Base-by-base conservation (phyloP, 2,329 filamentous ascomycete genomes). In the Sarocladiaceae sp. region DNA sequence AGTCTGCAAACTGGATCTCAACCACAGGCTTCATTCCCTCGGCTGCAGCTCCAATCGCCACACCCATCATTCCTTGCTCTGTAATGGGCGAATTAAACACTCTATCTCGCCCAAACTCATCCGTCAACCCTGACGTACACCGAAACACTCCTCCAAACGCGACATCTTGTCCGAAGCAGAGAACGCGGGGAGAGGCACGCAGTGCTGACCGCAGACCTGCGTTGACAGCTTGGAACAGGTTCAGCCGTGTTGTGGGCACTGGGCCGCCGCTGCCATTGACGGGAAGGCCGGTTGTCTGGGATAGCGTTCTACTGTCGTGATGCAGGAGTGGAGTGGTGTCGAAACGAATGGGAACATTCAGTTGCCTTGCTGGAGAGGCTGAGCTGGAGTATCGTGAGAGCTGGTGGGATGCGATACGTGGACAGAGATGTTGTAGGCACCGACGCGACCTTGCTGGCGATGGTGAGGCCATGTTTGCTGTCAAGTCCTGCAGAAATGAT, bases 71-170 rank as follows among this genome's bases (percentile, higher is more conserved):
- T 1, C 93, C 94, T 69, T 97, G 94, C 66, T 99, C 94, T 29
- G 87, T 90, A 59, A 99, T 71, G 0, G 94, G 94, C 17, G 92
- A 97, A 70, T 99, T 97, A 77, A 99, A 99, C 29, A 99, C 92
- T 53, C 94, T 80, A 53, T 94, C 88, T 2, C 83, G 79, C 7
- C 94, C 94, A 66, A 93, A 95, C 52, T 90, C 90, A 56, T 91
- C 88, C 28, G 90, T 84, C 15, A 99, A 78, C 60, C 92, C 90
- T 84, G 94, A 93, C 28, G 90, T 93, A 71, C 91, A 97, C 53
- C 94, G 82, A 65, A 99, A 99, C 15, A 99, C 94, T 51, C 94
- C 94, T 37, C 94, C 94, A 58, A 99, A 99, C 13, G 94, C 90
- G 7, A 99, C 91, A 65, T 99, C 94, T 70, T 99, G 94, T 37